Conservation (phyloP, 78 protist genomes). For the Mantamonas sphyraenae region DNA sequence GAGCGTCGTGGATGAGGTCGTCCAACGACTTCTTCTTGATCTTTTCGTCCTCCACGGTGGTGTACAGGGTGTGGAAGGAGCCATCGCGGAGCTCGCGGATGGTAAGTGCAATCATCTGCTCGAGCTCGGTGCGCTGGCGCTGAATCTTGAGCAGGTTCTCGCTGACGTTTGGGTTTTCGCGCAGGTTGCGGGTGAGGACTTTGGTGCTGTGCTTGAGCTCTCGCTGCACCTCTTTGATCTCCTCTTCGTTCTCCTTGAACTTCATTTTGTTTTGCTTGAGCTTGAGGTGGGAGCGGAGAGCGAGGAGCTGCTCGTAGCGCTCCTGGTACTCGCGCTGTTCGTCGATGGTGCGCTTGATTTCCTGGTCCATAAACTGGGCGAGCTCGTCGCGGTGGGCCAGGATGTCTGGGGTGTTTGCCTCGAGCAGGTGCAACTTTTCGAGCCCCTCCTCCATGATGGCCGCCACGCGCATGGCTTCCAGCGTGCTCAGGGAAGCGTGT, state of each 20-base stretch:
- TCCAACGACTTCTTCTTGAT: neutral
- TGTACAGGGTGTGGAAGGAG: neutral
- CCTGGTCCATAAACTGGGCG: slow-evolving; percentile 20
- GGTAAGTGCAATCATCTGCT: neutral
- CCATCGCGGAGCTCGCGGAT: slow-evolving; percentile 2
- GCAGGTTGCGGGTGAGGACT: slow-evolving; percentile 18
- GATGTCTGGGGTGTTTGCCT: slow-evolving; percentile 25
- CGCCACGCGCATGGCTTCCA: slow-evolving; percentile 8
- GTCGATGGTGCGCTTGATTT: slow-evolving; percentile 10
- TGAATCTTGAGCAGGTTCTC: slow-evolving; percentile 25
- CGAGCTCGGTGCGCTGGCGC: neutral
- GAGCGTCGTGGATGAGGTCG: neutral
- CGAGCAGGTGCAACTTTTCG: slow-evolving; percentile 19
- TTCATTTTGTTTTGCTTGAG: neutral
- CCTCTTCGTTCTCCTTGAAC: slow-evolving; percentile 3
- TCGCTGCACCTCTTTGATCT: neutral
- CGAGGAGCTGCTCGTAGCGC: slow-evolving; percentile 18
- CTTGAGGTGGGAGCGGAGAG: slow-evolving; percentile 12
- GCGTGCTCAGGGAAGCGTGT: neutral
- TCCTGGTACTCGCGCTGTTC: slow-evolving; percentile 9
- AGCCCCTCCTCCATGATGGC: slow-evolving; percentile 28
- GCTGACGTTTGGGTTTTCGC: slow-evolving; percentile 21
- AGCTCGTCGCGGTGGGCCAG: slow-evolving; percentile 41
- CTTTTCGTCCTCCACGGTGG: slow-evolving; percentile 8
- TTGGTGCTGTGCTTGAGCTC: slow-evolving; percentile 16